These are phyloP conservation scores for Chaetomium cochliodes DNA, from an alignment of 495 filamentous ascomycete species.

Conservation along the genomic window DNA sequence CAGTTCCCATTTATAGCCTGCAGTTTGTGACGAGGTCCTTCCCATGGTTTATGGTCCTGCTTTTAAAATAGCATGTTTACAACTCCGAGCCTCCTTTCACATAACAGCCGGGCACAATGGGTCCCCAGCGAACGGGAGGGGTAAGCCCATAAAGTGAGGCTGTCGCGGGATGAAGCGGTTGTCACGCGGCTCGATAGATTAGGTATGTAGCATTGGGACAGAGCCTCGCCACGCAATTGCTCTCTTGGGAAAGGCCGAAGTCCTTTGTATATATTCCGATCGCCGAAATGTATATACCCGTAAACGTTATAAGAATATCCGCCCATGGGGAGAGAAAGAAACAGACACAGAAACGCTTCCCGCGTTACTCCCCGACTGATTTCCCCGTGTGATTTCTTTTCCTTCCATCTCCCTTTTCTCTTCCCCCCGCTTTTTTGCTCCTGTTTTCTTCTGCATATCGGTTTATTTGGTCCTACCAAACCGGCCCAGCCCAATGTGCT, in stretches of 20 bases:
- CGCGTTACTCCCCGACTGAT: too few relatives aligned
- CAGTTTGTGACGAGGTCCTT: not conserved
- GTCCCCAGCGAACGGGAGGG: slow-evolving; percentile 1
- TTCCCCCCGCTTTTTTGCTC: too few relatives aligned
- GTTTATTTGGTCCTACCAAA: too few relatives aligned
- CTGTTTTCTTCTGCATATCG: too few relatives aligned
- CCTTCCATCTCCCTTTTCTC: too few relatives aligned
- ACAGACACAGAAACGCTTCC: too few relatives aligned
- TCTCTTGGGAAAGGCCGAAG: not conserved
- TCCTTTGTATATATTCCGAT: not conserved
- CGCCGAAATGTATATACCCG: not conserved
- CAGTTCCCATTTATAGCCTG: not conserved
- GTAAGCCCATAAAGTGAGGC: slow-evolving; percentile 6
- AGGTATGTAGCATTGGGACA: not conserved
- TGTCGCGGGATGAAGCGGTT: not conserved
- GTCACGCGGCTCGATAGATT: not conserved
- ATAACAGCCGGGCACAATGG: slow-evolving; percentile 7
- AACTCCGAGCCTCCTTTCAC: not conserved
- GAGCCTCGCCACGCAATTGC: not conserved
- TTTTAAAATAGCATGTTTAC: not conserved
- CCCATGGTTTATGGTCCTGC: not conserved
- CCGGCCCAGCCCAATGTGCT: too few relatives aligned
- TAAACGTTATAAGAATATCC: not conserved
- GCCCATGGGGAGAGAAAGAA: not conserved
- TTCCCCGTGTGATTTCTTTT: too few relatives aligned